Conservation (phyloP, 345 rosid species). For the Eutrema heterophyllum region DNA sequence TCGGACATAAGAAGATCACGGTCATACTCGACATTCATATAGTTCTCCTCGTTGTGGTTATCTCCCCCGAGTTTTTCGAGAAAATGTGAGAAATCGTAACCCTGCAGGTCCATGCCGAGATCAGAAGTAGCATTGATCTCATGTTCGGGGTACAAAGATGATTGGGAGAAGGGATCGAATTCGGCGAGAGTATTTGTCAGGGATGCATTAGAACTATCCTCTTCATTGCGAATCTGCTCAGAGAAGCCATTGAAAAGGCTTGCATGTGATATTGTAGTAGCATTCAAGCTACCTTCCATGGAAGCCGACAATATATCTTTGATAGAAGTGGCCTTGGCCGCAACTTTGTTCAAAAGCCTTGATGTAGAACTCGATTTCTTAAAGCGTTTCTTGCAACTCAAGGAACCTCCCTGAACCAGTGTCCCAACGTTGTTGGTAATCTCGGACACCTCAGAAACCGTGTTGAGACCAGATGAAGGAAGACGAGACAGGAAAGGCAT, state of each 20-base stretch:
- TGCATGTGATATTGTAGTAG: constrained; percentile 13
- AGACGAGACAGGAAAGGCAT: constrained; percentile 18
- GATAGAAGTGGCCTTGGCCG: constrained; percentile 27
- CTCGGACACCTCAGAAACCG: not conserved
- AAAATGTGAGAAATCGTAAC: constrained; percentile 20
- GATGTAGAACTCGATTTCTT: constrained; percentile 27
- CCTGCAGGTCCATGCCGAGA: constrained; percentile 11
- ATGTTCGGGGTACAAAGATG: constrained; percentile 15
- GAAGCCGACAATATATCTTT: constrained; percentile 24
- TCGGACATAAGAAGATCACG: constrained; percentile 22
- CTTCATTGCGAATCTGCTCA: constrained; percentile 12
- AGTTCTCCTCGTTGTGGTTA: constrained; percentile 10
- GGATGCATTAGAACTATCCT: constrained; percentile 6
- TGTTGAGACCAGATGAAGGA: constrained; percentile 7
- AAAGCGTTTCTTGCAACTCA: constrained; percentile 21
- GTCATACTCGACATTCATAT: constrained; percentile 4
- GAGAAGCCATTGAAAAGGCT: constrained; percentile 16
- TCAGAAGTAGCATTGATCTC: constrained; percentile 17
- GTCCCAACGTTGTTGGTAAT: constrained; percentile 2
- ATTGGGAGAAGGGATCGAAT: constrained; percentile 7
- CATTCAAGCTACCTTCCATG: constrained; percentile 26
- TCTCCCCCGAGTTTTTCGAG: constrained; percentile 13
- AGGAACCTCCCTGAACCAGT: not conserved
- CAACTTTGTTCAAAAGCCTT: constrained; percentile 30
- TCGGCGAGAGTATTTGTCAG: not conserved